Evolutionary conservation across 2,329 filamentous ascomycete species (phyloP).

Genomic region (Talaromyces sp.): DNA sequence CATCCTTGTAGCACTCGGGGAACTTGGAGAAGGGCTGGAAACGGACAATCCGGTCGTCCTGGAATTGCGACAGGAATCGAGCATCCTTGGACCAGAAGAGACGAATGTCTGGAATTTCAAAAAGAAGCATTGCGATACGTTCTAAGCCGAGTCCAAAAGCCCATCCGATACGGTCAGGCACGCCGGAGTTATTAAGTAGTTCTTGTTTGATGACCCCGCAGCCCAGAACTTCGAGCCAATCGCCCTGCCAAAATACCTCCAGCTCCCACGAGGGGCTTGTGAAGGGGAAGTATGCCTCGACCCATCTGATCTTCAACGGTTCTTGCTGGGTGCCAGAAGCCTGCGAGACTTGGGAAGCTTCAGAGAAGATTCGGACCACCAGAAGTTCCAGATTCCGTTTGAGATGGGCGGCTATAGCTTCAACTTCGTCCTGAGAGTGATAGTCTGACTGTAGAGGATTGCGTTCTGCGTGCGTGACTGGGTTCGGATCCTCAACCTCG

Average conservation of each 20-base stretch:
- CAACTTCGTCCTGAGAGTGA: conserved; percentile 72
- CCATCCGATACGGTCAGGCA: conserved; percentile 78
- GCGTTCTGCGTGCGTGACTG: conserved; percentile 67
- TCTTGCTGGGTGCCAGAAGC: conserved; percentile 55
- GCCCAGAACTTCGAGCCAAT: conserved; percentile 96
- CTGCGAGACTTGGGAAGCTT: conserved; percentile 65
- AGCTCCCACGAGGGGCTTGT: conserved; percentile 94
- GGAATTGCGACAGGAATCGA: conserved; percentile 84
- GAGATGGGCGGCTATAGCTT: conserved; percentile 77
- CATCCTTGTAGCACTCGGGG: conserved; percentile 84
- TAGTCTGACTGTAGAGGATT: conserved; percentile 76
- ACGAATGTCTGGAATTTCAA: conserved; percentile 92
- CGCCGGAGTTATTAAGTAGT: conserved; percentile 71
- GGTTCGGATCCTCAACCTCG: conserved; percentile 77
- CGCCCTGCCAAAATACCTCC: conserved; percentile 88
- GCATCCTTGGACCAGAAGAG: conserved; percentile 89
- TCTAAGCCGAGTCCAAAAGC: conserved; percentile 94
- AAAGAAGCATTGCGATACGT: conserved; percentile 94
- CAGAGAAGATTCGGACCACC: conserved; percentile 82
- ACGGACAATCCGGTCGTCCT: conserved; percentile 50
- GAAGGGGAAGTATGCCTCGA: conserved; percentile 96
- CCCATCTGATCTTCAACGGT: conserved; percentile 83
- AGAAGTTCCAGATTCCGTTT: conserved; percentile 86
- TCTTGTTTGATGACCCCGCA: conserved; percentile 84
- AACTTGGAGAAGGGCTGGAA: conserved; percentile 90